Conservation (phyloP, 2,329 filamentous ascomycete genomes). For the Aspergillus amoenus region DNA sequence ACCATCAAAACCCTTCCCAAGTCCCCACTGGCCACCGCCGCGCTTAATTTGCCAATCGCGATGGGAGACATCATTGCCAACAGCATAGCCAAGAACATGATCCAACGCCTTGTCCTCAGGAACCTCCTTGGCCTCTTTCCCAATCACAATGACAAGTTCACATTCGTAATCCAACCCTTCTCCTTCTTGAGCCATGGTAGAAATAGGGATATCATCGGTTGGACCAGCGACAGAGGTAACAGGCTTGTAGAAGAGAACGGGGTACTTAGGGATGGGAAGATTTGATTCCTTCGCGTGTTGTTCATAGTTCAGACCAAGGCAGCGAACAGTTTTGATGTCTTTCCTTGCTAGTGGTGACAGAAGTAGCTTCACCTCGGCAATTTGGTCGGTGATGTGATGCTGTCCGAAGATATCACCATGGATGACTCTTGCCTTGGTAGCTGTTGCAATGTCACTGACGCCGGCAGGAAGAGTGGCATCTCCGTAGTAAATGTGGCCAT, state of each 20-base stretch:
- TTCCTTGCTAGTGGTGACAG: constrained; percentile 63
- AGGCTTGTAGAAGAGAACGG: constrained; percentile 74
- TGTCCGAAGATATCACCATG: constrained; percentile 65
- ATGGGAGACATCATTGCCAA: constrained; percentile 79
- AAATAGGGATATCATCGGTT: constrained; percentile 65
- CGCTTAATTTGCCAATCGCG: constrained; percentile 72
- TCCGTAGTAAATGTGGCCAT: constrained; percentile 70
- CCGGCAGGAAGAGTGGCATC: constrained; percentile 68
- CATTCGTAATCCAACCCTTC: constrained; percentile 76
- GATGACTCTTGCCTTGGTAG: constrained; percentile 62
- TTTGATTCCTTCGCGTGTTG: constrained; percentile 69
- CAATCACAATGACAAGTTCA: constrained; percentile 73
- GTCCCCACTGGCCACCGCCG: constrained; percentile 68
- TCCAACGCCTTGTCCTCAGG: constrained; percentile 65
- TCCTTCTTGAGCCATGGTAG: constrained; percentile 62
- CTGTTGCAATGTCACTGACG: constrained; percentile 60
- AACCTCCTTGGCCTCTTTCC: constrained; percentile 65
- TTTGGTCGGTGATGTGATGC: constrained; percentile 62
- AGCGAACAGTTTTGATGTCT: constrained; percentile 66
- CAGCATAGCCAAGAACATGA: constrained; percentile 71
- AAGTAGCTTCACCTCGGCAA: constrained; percentile 54
- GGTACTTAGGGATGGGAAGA: constrained; percentile 68
- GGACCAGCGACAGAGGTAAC: constrained; percentile 65
- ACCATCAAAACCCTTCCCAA: constrained; percentile 73
- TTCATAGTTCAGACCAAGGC: constrained; percentile 70